A percentile compares a stretch with the other conserved stretches of the same genome.
phyloP scores from a whole-genome alignment of 441 rosid species.

The Erodium texanum region DNA sequence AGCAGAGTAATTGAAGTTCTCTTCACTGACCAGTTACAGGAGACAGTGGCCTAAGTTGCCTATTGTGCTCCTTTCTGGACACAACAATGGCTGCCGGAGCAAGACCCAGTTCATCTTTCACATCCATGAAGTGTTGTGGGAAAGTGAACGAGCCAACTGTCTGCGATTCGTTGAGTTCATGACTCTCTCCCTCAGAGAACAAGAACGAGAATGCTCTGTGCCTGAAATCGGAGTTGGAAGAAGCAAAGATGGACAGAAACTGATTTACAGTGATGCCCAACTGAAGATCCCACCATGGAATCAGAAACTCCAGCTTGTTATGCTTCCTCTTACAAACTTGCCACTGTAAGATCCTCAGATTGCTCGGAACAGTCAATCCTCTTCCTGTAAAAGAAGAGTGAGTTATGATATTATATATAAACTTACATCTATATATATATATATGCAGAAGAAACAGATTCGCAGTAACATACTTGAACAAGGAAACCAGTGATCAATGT shows the following conservation, averaged over 20 bases:
- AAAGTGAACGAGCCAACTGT: conserved; percentile 67
- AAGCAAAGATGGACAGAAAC: conserved; percentile 69
- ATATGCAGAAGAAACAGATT: conserved; percentile 9
- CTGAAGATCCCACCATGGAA: conserved; percentile 96
- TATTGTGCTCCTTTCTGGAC: conserved; percentile 50
- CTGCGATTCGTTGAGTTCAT: conserved; percentile 63
- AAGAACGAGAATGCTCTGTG: conserved; percentile 73
- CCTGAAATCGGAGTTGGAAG: conserved; percentile 83
- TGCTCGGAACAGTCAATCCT: conserved; percentile 82
- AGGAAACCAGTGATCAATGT: conserved; percentile 95
- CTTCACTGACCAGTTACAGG: conserved; percentile 45
- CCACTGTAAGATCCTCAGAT: conserved; percentile 79
- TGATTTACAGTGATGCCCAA: conserved; percentile 78
- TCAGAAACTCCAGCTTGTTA: conserved; percentile 58
- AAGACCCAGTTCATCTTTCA: conserved; percentile 55
- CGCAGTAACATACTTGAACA: conserved; percentile 48
- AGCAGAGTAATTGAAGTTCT: background rate
- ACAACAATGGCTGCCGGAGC: conserved; percentile 77
- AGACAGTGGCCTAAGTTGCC: conserved; percentile 41
- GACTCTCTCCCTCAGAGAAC: conserved; percentile 68
- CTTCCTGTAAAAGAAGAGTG: conserved; percentile 45
- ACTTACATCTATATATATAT: background rate
- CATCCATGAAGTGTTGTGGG: conserved; percentile 67
- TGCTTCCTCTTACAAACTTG: conserved; percentile 82
- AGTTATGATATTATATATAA: too few relatives aligned